Evolutionary conservation across 768 basidiomycete genomes (phyloP).

Genomic region (Leucocoprinus leucothites): DNA sequence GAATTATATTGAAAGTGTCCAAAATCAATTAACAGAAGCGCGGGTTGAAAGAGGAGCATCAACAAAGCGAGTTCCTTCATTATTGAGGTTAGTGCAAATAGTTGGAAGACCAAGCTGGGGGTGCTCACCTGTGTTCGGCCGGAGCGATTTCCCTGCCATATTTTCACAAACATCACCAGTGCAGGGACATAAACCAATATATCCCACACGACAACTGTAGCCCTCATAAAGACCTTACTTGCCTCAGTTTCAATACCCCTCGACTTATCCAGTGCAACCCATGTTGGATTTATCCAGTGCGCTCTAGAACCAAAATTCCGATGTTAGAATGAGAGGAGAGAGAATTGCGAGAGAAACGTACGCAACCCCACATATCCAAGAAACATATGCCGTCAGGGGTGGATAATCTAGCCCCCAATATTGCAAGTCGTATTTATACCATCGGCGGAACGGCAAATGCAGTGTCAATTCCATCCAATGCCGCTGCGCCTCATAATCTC

Average conservation of each 20-base stretch:
- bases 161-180: slow-evolving; percentile 57
- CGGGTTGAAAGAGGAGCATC: slow-evolving; percentile 78
- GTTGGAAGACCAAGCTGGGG: not conserved
- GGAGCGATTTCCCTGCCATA: slow-evolving; percentile 69
- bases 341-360: slow-evolving; percentile 32
- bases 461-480: slow-evolving; percentile 94
- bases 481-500: slow-evolving; percentile 91
- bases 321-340: not conserved
- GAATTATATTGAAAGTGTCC: slow-evolving; percentile 97
- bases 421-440: slow-evolving; percentile 86
- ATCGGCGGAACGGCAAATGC: slow-evolving; percentile 68
- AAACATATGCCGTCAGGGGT: slow-evolving; percentile 86
- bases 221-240: slow-evolving; percentile 78
- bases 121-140: slow-evolving; percentile 70
- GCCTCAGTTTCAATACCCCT: slow-evolving; percentile 66
- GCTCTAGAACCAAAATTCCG: slow-evolving; percentile 22
- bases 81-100: slow-evolving; percentile 4
- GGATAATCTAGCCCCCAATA: slow-evolving; percentile 98
- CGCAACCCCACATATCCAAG: slow-evolving; percentile 80
- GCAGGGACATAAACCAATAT: slow-evolving; percentile 73
- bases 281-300: slow-evolving; percentile 43
- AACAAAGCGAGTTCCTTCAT: slow-evolving; percentile 63
- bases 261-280: slow-evolving; percentile 71
- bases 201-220: slow-evolving; percentile 69
- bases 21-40: slow-evolving; percentile 80